Percentiles rank a stretch among this genome's conserved stretches.
phyloP scores from a whole-genome alignment of 371 early-diverging fungal species.

The Mucor saturninus region DNA sequence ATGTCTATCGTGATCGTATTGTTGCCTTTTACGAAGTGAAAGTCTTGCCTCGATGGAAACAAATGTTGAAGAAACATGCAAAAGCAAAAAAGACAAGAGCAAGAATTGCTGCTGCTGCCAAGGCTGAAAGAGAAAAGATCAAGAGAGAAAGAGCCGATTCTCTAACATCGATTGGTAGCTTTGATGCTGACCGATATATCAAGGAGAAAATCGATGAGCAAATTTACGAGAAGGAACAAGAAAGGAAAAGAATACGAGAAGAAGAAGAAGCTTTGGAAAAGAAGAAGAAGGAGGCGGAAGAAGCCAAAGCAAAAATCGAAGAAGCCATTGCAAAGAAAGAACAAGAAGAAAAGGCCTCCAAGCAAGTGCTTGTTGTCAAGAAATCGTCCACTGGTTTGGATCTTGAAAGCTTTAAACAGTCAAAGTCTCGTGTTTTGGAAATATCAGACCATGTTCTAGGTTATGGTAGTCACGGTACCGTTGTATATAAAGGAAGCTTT shows the following conservation, averaged over 20 bases:
- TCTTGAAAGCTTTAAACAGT: slow-evolving; percentile 32
- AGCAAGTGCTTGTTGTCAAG: slow-evolving; percentile 15
- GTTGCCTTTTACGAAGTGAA: slow-evolving; percentile 25
- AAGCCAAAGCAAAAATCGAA: background rate
- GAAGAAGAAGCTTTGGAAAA: slow-evolving; percentile 5
- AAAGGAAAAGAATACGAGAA: slow-evolving; percentile 4
- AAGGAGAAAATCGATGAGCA: slow-evolving; percentile 5
- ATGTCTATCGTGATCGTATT: slow-evolving; percentile 34
- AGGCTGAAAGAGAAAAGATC: slow-evolving; percentile 23
- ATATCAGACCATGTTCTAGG: slow-evolving; percentile 56
- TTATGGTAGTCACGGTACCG: slow-evolving; percentile 96
- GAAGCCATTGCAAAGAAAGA: background rate
- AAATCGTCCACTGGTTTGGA: slow-evolving; percentile 33
- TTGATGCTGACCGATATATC: slow-evolving; percentile 9
- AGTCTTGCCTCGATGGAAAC: slow-evolving; percentile 28
- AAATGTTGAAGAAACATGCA: slow-evolving; percentile 25
- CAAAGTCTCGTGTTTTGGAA: slow-evolving; percentile 38
- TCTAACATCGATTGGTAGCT: slow-evolving; percentile 3
- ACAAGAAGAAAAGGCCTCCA: slow-evolving; percentile 5
- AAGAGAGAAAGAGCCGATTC: slow-evolving; percentile 18
- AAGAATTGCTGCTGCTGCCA: slow-evolving; percentile 23
- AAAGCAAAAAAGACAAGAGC: slow-evolving; percentile 26
- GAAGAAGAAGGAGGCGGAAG: slow-evolving; percentile 1
- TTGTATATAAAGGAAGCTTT: slow-evolving; percentile 92
- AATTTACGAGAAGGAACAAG: slow-evolving; percentile 3